Evolutionary conservation across 306 rosid species (phyloP).

Genomic region (Prunus kanzakura): DNA sequence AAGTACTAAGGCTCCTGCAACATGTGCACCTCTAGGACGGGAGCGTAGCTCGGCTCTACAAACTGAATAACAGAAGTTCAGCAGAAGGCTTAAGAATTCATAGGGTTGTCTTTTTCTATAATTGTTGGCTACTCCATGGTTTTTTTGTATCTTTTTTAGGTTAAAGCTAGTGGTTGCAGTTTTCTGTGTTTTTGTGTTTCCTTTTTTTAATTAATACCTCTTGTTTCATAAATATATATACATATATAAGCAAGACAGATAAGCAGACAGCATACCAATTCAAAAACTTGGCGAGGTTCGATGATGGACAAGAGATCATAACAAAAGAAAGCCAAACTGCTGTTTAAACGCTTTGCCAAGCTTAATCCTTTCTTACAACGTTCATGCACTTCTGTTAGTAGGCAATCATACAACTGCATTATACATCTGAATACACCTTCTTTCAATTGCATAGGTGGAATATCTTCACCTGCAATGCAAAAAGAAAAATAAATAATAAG

Average conservation of each 20-base stretch:
- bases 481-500: slow-evolving; percentile 8
- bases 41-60: background rate
- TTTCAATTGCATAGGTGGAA: slow-evolving; percentile 99
- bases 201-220: too few species aligned
- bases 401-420: slow-evolving; percentile 97
- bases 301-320: slow-evolving; percentile 91
- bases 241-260: too few species aligned
- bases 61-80: background rate
- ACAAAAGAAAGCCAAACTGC: slow-evolving; percentile 98
- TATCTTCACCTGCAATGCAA: slow-evolving; percentile 78
- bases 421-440: slow-evolving; percentile 97
- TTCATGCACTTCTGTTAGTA: slow-evolving; percentile 96
- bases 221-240: too few species aligned
- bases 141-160: too few species aligned
- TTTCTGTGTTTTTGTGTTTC: too few species aligned
- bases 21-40: background rate
- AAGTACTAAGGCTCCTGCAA: background rate
- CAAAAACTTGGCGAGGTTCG: slow-evolving; percentile 99
- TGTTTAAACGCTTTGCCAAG: slow-evolving; percentile 92
- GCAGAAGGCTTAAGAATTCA: slow-evolving; percentile 13
- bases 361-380: slow-evolving; percentile 98
- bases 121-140: too few species aligned
- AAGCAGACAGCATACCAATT: slow-evolving; percentile 64
- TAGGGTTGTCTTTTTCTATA: too few species aligned
- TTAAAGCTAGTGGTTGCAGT: too few species aligned